Conservation (phyloP, 805 yeast genomes). For the Candida tallmaniae region DNA sequence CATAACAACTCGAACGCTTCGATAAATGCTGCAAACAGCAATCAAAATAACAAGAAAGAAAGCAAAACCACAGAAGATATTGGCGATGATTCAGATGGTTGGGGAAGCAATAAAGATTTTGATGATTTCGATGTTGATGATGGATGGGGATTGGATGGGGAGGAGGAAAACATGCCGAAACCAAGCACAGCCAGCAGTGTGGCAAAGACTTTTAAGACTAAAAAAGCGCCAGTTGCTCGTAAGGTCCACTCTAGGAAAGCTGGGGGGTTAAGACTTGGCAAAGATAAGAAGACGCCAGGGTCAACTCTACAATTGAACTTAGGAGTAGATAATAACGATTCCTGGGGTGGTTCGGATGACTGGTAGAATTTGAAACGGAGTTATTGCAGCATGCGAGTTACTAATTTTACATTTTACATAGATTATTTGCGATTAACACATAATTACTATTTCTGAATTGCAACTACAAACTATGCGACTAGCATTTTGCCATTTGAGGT, state of each 20-base stretch:
- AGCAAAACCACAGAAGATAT: slow-evolving; percentile 6
- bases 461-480: too few relatives aligned
- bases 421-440: too few relatives aligned
- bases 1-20: background rate
- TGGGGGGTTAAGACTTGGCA: slow-evolving; percentile 20
- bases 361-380: too few relatives aligned
- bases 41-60: background rate
- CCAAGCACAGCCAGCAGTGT: background rate
- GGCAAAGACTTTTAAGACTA: too few relatives aligned
- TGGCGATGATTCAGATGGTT: slow-evolving; percentile 13
- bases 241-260: slow-evolving; percentile 11
- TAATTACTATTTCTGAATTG: too few relatives aligned
- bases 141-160: slow-evolving; percentile 17
- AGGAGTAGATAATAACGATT: slow-evolving; percentile 22
- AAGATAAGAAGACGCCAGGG: slow-evolving; percentile 13
- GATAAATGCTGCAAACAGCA: background rate
- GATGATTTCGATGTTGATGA: slow-evolving; percentile 31
- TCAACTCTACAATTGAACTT: slow-evolving; percentile 25
- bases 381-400: too few relatives aligned
- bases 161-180: slow-evolving; percentile 2
- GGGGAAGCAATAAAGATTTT: slow-evolving; percentile 9
- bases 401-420: too few relatives aligned
- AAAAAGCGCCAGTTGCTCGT: background rate
- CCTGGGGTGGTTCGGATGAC: slow-evolving; percentile 24
- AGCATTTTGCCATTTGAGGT: too few relatives aligned